Percentiles rank a stretch among this genome's conserved stretches.
Conservation (phyloP, 176 grass and related monocot species). For the Zoysia pacifica region DNA sequence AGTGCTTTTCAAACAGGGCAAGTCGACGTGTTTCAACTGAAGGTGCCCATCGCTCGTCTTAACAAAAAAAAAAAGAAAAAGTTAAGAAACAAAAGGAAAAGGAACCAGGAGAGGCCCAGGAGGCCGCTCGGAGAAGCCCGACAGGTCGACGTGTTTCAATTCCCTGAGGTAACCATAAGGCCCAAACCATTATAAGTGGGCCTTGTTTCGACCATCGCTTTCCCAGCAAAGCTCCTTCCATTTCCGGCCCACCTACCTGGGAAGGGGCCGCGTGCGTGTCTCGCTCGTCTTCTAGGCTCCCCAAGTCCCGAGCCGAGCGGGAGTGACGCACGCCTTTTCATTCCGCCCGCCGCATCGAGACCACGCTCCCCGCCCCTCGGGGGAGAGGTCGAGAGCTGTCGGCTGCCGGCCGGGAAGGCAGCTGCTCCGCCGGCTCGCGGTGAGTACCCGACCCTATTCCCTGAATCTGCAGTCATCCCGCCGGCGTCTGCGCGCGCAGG, state of each 20-base stretch:
- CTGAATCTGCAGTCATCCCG: not conserved
- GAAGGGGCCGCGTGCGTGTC: not conserved
- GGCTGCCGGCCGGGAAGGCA: not conserved
- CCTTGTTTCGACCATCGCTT: too few relatives aligned
- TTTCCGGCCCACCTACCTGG: not conserved
- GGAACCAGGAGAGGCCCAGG: too few relatives aligned
- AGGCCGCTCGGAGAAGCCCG: too few relatives aligned
- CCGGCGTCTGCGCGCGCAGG: not conserved
- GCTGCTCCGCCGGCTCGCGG: not conserved
- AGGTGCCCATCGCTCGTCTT: too few relatives aligned
- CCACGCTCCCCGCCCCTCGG: constrained; percentile 2
- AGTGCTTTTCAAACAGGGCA: too few relatives aligned
- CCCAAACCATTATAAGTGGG: too few relatives aligned
- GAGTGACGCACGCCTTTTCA: not conserved
- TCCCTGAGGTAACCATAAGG: too few relatives aligned
- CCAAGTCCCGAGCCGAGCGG: not conserved
- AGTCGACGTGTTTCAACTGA: too few relatives aligned
- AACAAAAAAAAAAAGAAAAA: too few relatives aligned
- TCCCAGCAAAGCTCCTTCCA: not conserved
- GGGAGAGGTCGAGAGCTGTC: not conserved
- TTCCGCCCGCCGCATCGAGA: not conserved
- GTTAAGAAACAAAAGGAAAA: too few relatives aligned
- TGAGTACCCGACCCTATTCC: not conserved
- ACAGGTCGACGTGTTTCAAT: too few relatives aligned
- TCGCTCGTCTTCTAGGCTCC: not conserved